phyloP scores from a whole-genome alignment of 1,284 basidiomycete genomes.

The Cutaneotrichosporon sp. region DNA sequence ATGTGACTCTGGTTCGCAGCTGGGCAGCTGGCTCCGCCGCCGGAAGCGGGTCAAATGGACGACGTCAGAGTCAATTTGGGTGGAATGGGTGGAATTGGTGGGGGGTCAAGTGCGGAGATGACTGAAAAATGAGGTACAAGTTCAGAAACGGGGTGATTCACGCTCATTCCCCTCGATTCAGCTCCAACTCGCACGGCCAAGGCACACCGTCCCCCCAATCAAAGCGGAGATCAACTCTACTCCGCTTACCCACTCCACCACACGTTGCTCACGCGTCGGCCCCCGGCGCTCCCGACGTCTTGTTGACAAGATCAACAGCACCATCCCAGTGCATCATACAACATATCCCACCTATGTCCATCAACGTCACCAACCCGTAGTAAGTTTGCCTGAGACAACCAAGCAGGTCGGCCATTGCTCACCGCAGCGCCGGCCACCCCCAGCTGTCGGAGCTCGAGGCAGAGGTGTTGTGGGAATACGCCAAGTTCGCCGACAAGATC shows the following conservation, averaged over 20 bases:
- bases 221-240: too few species aligned
- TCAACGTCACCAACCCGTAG: conserved; percentile 13
- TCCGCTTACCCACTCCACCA: background rate
- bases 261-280: too few species aligned
- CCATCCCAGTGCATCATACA: background rate
- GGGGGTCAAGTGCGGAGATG: too few species aligned
- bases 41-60: too few species aligned
- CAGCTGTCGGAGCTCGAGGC: conserved; percentile 60
- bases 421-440: conserved; percentile 51
- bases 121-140: too few species aligned
- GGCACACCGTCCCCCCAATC: background rate
- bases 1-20: too few species aligned
- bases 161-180: too few species aligned
- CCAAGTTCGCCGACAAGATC: conserved; percentile 64
- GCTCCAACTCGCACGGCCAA: background rate
- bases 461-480: conserved; percentile 73
- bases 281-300: background rate
- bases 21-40: too few species aligned
- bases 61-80: too few species aligned
- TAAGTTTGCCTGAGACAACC: background rate
- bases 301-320: background rate
- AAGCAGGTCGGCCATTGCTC: background rate
- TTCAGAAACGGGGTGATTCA: too few species aligned
- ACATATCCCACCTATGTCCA: background rate
- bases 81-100: too few species aligned